Evolutionary conservation across 768 basidiomycete species (phyloP).

Genomic region (Pulveroboletus sp.): DNA sequence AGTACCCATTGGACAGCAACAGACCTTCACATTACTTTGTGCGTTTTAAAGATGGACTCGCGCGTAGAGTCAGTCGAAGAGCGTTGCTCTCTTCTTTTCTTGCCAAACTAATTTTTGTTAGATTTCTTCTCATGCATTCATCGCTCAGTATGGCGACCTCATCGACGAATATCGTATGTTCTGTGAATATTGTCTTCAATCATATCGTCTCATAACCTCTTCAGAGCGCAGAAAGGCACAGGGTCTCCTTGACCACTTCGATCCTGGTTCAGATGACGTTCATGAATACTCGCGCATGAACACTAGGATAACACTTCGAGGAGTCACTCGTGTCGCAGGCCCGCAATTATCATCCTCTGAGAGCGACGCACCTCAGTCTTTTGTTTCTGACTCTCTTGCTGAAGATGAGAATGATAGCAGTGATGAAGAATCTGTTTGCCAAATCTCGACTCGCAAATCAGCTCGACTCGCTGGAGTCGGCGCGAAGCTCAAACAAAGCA

Average conservation of each 20-base stretch:
- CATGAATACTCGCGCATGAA: constrained; percentile 59
- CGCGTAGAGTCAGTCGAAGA: constrained; percentile 47
- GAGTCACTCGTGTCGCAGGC: constrained; percentile 2
- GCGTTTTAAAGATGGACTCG: constrained; percentile 53
- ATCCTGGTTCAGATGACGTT: constrained; percentile 53
- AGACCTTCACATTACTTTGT: constrained; percentile 58
- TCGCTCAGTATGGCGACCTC: constrained; percentile 39
- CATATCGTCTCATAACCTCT: constrained; percentile 7
- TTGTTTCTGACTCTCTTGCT: constrained; percentile 18
- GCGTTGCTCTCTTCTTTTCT: neutral
- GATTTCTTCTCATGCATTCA: constrained; percentile 44
- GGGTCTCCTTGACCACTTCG: constrained; percentile 49
- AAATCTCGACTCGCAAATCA: constrained; percentile 12
- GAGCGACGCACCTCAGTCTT: constrained; percentile 11
- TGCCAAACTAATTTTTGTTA: constrained; percentile 21
- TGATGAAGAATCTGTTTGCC: constrained; percentile 9
- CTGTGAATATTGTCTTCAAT: neutral
- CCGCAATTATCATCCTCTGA: constrained; percentile 2
- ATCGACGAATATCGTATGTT: constrained; percentile 57
- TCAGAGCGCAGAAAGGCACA: constrained; percentile 45
- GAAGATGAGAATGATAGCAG: constrained; percentile 28
- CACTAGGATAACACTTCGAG: constrained; percentile 32
- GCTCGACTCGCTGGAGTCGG: constrained; percentile 10
- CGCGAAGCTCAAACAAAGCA: constrained; percentile 19
- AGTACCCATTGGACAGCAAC: constrained; percentile 35